Percentiles rank a stretch among this genome's conserved stretches.
These are phyloP conservation scores for Hanseniaspora thailandica DNA, from an alignment of 805 yeast species.

Conservation along the genomic window DNA sequence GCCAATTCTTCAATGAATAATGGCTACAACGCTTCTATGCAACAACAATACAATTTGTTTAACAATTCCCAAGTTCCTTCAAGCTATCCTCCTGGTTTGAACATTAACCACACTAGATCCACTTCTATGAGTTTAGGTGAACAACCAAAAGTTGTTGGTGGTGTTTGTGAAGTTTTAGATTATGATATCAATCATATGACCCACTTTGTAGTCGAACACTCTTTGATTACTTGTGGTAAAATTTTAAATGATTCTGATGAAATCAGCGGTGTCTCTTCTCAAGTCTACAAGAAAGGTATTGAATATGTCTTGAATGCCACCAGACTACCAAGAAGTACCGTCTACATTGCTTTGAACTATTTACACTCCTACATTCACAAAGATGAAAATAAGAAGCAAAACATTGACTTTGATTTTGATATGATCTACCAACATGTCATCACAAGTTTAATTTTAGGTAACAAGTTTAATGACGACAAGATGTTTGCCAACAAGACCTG, in stretches of 20 bases:
- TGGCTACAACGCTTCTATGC: neutral
- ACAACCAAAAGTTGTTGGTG: conserved; percentile 37
- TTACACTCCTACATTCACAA: conserved; percentile 47
- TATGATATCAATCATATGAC: conserved; percentile 72
- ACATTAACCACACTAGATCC: conserved; percentile 3
- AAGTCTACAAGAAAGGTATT: conserved; percentile 46
- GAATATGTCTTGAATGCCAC: conserved; percentile 72
- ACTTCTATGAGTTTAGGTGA: conserved; percentile 15
- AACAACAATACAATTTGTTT: conserved; percentile 7
- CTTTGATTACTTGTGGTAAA: conserved; percentile 55
- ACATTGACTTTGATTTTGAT: conserved; percentile 28
- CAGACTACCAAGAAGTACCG: conserved; percentile 71
- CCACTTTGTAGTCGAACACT: conserved; percentile 63
- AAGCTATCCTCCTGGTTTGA: conserved; percentile 7
- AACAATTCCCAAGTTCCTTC: conserved; percentile 13
- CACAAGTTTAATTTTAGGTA: conserved; percentile 67
- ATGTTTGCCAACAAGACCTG: conserved; percentile 91
- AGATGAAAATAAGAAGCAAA: conserved; percentile 24
- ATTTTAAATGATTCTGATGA: conserved; percentile 22
- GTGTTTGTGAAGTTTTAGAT: conserved; percentile 65
- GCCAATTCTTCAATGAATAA: conserved; percentile 2
- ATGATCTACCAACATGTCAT: conserved; percentile 46
- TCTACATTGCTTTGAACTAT: conserved; percentile 68
- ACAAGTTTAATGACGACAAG: conserved; percentile 91
- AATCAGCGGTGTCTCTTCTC: conserved; percentile 3